phyloP scores from a whole-genome alignment of 495 filamentous ascomycete genomes.

The Trichoderma reesei region DNA sequence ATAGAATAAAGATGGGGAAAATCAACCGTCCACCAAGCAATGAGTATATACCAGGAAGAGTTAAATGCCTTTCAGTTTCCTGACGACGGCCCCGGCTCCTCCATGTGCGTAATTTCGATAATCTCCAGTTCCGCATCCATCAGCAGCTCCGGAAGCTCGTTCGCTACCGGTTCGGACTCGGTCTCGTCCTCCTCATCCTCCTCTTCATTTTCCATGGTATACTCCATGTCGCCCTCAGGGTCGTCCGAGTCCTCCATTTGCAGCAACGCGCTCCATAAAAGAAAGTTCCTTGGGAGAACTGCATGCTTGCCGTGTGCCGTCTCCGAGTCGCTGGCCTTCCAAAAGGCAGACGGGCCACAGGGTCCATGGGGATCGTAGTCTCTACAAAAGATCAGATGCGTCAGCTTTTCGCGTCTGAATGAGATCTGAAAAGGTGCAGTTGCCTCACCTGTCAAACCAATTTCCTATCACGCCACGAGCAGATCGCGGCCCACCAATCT shows the following conservation, averaged over 20 bases:
- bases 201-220: slow-evolving; percentile 3
- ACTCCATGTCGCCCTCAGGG: slow-evolving; percentile 11
- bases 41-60: no score
- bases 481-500: slow-evolving; percentile 49
- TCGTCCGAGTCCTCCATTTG: slow-evolving; percentile 13
- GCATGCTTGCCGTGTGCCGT: slow-evolving; percentile 1
- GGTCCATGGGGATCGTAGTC: slow-evolving; percentile 51
- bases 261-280: neutral
- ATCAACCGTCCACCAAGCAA: no score
- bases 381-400: slow-evolving; percentile 17
- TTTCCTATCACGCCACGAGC: slow-evolving; percentile 51
- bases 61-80: no score
- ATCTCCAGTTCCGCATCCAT: neutral
- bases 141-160: slow-evolving; percentile 11
- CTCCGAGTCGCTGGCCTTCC: slow-evolving; percentile 48
- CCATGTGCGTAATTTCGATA: neutral
- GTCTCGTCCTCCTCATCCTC: neutral
- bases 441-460: slow-evolving; percentile 55
- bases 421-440: neutral
- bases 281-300: neutral
- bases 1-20: no score
- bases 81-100: neutral
- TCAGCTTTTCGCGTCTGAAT: no score
- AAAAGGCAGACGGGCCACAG: slow-evolving; percentile 56
- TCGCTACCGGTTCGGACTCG: slow-evolving; percentile 2